Evolutionary conservation across 2,329 filamentous ascomycete genomes (phyloP).

Genomic region (Cladosporium austrohemisphaericum): DNA sequence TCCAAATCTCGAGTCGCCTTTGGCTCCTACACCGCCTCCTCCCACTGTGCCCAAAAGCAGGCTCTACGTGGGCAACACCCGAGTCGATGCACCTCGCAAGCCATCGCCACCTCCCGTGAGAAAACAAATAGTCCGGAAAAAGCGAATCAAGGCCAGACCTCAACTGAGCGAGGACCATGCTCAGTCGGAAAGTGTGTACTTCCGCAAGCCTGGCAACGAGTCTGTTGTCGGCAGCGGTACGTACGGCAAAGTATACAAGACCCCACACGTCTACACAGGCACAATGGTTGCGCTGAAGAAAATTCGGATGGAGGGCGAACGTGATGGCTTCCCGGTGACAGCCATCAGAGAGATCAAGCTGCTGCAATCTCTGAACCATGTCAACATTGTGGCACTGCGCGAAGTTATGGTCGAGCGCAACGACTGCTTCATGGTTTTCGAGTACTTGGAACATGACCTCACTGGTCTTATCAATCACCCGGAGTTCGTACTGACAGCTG

Average conservation of each 20-base stretch:
- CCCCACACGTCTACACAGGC: conserved; percentile 86
- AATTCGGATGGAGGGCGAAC: conserved; percentile 89
- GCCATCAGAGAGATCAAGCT: conserved; percentile 89
- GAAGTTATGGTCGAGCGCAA: conserved; percentile 99
- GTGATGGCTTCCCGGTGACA: conserved; percentile 86
- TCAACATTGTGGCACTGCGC: conserved; percentile 76
- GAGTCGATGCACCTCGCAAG: conserved; percentile 23
- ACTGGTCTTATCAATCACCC: conserved; percentile 95
- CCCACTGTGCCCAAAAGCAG: conserved; percentile 31
- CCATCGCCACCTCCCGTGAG: conserved; percentile 23
- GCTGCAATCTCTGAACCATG: conserved; percentile 77
- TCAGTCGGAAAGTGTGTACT: conserved; percentile 84
- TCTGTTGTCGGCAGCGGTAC: conserved; percentile 94
- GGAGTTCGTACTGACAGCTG: conserved; percentile 75
- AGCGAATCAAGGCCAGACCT: conserved; percentile 67
- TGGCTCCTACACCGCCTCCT: conserved; percentile 24
- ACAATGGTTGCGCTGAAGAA: conserved; percentile 80
- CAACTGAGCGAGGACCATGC: conserved; percentile 68
- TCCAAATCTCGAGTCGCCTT: conserved; percentile 6
- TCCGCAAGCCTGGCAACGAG: conserved; percentile 92
- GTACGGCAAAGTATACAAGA: conserved; percentile 94
- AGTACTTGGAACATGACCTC: conserved; percentile 93
- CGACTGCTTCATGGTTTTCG: conserved; percentile 99
- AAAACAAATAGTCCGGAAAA: conserved; percentile 62
- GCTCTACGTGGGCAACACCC: conserved; percentile 33